Conservation (phyloP, 2,329 filamentous ascomycete species). For the Colletotrichum cuscutae region DNA sequence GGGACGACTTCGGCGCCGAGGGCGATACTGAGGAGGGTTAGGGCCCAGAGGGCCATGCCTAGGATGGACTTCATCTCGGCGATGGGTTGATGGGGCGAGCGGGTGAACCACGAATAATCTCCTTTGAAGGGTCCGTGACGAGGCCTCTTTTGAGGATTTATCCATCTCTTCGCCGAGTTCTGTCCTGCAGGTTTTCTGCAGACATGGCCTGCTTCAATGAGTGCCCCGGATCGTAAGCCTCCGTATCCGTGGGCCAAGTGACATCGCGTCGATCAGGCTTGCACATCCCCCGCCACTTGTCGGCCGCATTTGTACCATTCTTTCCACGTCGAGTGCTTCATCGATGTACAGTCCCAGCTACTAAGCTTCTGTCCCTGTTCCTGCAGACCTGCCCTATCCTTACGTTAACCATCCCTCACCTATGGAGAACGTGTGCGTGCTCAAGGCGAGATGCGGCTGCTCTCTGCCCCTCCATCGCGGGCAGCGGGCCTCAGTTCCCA, state of each 20-base stretch:
- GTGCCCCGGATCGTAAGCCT: constrained; percentile 14
- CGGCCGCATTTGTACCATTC: background rate
- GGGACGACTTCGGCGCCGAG: constrained; percentile 32
- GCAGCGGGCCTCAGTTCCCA: constrained; percentile 6
- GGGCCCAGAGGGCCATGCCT: background rate
- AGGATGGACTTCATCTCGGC: constrained; percentile 8
- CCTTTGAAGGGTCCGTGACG: background rate
- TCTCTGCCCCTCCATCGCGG: background rate
- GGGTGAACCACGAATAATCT: background rate
- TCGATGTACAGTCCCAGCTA: background rate
- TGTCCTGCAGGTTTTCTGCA: background rate
- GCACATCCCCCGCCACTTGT: background rate
- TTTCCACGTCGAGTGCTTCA: background rate
- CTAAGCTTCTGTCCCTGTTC: background rate
- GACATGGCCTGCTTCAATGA: background rate
- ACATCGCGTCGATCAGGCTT: constrained; percentile 10
- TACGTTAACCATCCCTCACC: background rate
- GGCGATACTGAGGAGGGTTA: background rate
- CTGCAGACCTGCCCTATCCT: background rate
- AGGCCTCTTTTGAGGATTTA: background rate
- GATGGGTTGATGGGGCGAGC: no score
- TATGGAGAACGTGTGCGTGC: background rate
- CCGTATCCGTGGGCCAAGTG: background rate
- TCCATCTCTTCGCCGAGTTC: background rate
- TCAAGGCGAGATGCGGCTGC: background rate